Evolutionary conservation across 1,284 basidiomycete genomes (phyloP).

Genomic region (Tylopilus orsonianus): DNA sequence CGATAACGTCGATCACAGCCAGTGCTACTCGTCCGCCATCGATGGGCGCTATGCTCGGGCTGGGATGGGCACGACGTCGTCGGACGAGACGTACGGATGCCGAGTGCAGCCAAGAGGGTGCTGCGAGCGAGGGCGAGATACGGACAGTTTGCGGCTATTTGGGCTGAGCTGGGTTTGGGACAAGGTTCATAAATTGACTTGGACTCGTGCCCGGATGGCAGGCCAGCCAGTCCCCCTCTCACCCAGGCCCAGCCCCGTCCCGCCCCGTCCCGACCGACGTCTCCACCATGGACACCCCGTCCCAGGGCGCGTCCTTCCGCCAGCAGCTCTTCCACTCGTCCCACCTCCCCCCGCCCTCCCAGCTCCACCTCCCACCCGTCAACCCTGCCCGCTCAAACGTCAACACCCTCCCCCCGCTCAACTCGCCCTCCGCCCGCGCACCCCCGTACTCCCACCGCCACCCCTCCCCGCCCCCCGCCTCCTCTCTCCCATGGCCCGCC

Average conservation of each 20-base stretch:
- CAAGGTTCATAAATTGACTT: constrained; percentile 25
- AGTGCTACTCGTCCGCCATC: constrained; percentile 11
- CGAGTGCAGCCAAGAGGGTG: constrained; percentile 1
- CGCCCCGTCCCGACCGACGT: constrained; percentile 1
- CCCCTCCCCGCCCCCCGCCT: constrained; percentile 25
- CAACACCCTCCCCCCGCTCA: constrained; percentile 38
- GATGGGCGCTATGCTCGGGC: neutral
- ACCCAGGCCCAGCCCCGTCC: constrained; percentile 5
- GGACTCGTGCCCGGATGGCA: constrained; percentile 20
- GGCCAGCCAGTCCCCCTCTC: constrained; percentile 6
- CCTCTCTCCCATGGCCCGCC: constrained; percentile 25
- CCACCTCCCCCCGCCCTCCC: constrained; percentile 46
- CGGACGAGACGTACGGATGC: constrained; percentile 8
- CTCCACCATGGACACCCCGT: constrained; percentile 21
- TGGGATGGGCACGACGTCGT: neutral
- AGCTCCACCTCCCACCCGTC: constrained; percentile 41
- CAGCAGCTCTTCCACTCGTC: constrained; percentile 37
- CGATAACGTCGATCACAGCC: constrained; percentile 28
- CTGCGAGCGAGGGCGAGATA: neutral
- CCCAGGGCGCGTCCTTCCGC: constrained; percentile 27
- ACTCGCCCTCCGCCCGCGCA: constrained; percentile 27
- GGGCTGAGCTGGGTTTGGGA: constrained; percentile 23
- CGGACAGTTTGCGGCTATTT: constrained; percentile 29
- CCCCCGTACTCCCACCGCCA: constrained; percentile 30
- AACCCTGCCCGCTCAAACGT: constrained; percentile 37